These are phyloP conservation scores for Oemleria cerasiformis DNA, from an alignment of 306 rosid species.

Conservation along the genomic window DNA sequence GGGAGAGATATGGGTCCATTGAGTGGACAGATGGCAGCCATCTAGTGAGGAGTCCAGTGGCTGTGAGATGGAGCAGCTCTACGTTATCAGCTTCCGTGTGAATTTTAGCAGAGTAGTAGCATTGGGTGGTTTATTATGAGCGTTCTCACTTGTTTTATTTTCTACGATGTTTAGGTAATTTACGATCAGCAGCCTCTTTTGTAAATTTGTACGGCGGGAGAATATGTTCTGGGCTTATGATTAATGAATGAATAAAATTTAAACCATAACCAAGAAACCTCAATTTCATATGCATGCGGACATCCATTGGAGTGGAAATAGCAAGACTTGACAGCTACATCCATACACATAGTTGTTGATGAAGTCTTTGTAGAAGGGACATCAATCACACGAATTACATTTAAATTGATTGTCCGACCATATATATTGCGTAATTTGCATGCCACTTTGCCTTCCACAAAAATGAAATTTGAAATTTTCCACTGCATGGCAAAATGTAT, in stretches of 20 bases:
- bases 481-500: too few relatives aligned
- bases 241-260: background rate
- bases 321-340: too few relatives aligned
- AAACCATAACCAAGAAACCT: too few relatives aligned
- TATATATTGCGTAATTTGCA: too few relatives aligned
- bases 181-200: constrained; percentile 20
- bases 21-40: constrained; percentile 81
- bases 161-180: constrained; percentile 1
- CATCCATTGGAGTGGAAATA: too few relatives aligned
- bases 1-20: constrained; percentile 57
- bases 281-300: too few relatives aligned
- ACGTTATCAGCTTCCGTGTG: constrained; percentile 53
- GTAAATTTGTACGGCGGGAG: constrained; percentile 1
- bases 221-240: background rate
- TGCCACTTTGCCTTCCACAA: too few relatives aligned
- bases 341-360: too few relatives aligned
- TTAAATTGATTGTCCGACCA: too few relatives aligned
- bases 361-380: too few relatives aligned
- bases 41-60: constrained; percentile 72
- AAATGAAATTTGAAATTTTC: too few relatives aligned
- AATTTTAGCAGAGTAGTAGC: background rate
- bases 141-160: constrained; percentile 25
- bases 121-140: background rate
- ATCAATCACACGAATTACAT: too few relatives aligned
- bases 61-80: constrained; percentile 40